Evolutionary conservation across 805 yeast species (phyloP), one percentile per base, ranked within the genome.

Genomic region (Peterozyma xylosa): DNA sequence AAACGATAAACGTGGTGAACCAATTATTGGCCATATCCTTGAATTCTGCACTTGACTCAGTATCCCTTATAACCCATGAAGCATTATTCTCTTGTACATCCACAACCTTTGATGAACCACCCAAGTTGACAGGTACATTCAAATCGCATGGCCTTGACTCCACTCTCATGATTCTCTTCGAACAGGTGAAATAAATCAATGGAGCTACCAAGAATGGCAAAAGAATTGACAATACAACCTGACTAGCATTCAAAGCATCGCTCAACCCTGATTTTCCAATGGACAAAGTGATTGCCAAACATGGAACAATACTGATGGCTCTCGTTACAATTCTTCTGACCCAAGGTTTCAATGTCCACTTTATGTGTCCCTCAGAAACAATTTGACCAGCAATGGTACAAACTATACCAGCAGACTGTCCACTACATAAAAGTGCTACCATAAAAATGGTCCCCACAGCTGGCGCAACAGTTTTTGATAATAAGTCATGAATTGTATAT

Each of bases 361-460:
- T 74, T 41, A 88, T 68, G 58, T 85, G 91, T 1, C 96, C 96
- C 59, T 87, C 96, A 53, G 85, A 74, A 2, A 87, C 95, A 53
- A 88, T 83, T 59, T 88, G 95, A 10, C 96, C 95, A 0, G 93
- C 88, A 57, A 88, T 82, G 0, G 96, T 87, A 56, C 95, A 87
- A 2, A 88, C 90, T 40, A 88, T 79, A 35, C 95, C 93, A 0
- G 96, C 93, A 42, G 87, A 78, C 53, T 82, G 86, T 7, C 95
- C 96, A 48, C 88, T 78, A 48, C 82, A 71, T 35, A 88, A 65
- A 38, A 87, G 66, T 1, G 96, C 95, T 39, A 86, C 62, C 84
- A 86, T 86, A 63, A 87, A 87, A 1, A 86, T 58, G 0, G 87
- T 83, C 37, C 95, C 96, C 0, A 84, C 90, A 2, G 74, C 80